phyloP scores from a whole-genome alignment of 495 filamentous ascomycete species.

The Poronia punctata region DNA sequence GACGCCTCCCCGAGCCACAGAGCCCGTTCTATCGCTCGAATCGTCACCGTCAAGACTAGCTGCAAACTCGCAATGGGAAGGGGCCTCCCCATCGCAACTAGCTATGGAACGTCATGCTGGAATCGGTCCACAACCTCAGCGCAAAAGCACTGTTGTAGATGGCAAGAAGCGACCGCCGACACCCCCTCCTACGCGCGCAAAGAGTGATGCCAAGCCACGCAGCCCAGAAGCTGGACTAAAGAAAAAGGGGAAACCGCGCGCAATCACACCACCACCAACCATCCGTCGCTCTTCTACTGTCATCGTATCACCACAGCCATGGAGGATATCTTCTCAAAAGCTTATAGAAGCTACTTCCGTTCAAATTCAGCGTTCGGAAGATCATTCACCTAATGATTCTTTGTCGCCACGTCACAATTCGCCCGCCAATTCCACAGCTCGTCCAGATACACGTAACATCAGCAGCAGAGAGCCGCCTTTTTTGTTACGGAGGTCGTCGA shows the following conservation, averaged over 20 bases:
- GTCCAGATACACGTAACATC: neutral
- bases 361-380: neutral
- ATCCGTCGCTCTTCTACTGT: conserved; percentile 6
- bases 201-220: conserved; percentile 6
- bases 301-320: conserved; percentile 16
- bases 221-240: too few species aligned
- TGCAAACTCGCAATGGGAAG: conserved; percentile 9
- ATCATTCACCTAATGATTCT: neutral
- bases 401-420: neutral
- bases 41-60: conserved; percentile 16
- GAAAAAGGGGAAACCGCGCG: conserved; percentile 6
- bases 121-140: conserved; percentile 1
- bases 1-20: conserved; percentile 18
- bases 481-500: conserved; percentile 17
- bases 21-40: conserved; percentile 14
- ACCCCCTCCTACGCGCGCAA: conserved; percentile 17
- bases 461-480: neutral
- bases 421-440: neutral
- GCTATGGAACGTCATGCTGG: too few species aligned
- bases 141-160: conserved; percentile 3
- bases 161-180: conserved; percentile 13
- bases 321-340: conserved; percentile 11
- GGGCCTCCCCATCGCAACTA: conserved; percentile 10
- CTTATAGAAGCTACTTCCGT: conserved; percentile 4
- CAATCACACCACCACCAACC: conserved; percentile 10